Evolutionary conservation across 768 basidiomycete genomes (phyloP), one percentile per base, ranked within the genome.

Genomic region (Boletus bicolor): DNA sequence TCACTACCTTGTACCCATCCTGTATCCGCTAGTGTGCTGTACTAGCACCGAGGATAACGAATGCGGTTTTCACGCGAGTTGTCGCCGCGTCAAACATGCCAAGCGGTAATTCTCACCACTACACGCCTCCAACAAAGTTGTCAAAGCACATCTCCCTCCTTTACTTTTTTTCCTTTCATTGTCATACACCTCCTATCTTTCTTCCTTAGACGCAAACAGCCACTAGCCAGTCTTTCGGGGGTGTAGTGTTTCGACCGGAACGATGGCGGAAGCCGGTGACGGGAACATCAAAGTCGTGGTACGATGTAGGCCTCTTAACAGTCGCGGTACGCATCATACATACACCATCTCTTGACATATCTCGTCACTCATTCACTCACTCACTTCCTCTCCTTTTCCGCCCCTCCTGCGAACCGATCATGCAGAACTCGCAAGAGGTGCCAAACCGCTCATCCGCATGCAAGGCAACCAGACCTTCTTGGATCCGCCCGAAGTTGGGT

Each of bases 251-350:
- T 67, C 63, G 49, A 55, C 53, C 47, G 46, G 24, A 56, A 71
- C 66, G 44, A 88, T 90, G 88, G 81, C 84, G 53, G 89, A 90
- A 72, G 79, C 78, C 64, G 89, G 87, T 63, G 89, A 90, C 70
- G 90, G 89, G 53, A 92, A 92, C 76, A 92, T 92, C 80, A 92
- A 92, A 77, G 90, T 93, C 73, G 89, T 91, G 48, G 87, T 91
- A 61, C 90, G 96, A 86, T 98, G 95, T 79, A 82, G 96, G 64
- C 96, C 96, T 51, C 87, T 98, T 75, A 99, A 99, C 72, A 76
- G 87, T 68, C 87, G 95, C 73, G 95, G 94, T 94, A 64, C 68
- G 85, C 76, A 44, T 50, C 51, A 39, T 53, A 49, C 58, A 51
- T 51, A 49, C 37, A 17, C 51, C 44, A 26, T 36, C 12, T 26